Base-by-base conservation (phyloP, 331 rosid species). In the Acacia pycnantha region DNA sequence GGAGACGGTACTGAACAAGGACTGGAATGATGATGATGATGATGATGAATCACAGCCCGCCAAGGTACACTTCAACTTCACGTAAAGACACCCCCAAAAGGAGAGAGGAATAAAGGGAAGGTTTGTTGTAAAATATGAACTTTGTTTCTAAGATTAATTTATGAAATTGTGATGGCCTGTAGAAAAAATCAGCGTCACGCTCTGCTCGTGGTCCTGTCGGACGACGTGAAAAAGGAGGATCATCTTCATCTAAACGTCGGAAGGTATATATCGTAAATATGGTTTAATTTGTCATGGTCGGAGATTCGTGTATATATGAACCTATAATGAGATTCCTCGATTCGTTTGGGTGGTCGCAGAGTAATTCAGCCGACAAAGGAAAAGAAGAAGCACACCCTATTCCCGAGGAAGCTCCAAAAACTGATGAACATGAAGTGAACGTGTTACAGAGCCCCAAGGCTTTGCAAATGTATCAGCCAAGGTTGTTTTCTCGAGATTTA, bases 241-340 rank as follows among this genome's bases (percentile, higher is more conserved):
- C 78, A 6, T 77, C 70, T 21, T 4, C 24, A 6, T 4, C 24
- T 27, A 44, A 35, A 61, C 61, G 26, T 11, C 73, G 1, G 61
- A 82, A 61, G 78, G 85, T 82, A 12, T 10, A 19, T 1, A 37
- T 37, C 41, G 41, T 70, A 33, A 16, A 18, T 82, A 43, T 50
- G 7, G 58, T 35, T 50, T 37, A 37, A 37, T 22, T 74, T 33
- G 24, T 11, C n/a, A 4, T 37, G 35, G 14, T 15, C 4, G 0
- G n/a, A 15, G 44, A 65, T 31, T 65, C 2, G 5, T 33, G 70
- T 31, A 31, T 8, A 19, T 65, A 31, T 18, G 43, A 65, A 29
- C 22, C 43, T 33, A 31, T 27, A 58, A 33, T 29, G 56, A 24
- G 22, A 77, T 61, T 40, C 8, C 26, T 31, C 24, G 15, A 41